Percentiles rank a stretch among this genome's conserved stretches.
These are phyloP conservation scores for Francoa sonchifolia DNA, from an alignment of 441 rosid species.

Conservation along the genomic window DNA sequence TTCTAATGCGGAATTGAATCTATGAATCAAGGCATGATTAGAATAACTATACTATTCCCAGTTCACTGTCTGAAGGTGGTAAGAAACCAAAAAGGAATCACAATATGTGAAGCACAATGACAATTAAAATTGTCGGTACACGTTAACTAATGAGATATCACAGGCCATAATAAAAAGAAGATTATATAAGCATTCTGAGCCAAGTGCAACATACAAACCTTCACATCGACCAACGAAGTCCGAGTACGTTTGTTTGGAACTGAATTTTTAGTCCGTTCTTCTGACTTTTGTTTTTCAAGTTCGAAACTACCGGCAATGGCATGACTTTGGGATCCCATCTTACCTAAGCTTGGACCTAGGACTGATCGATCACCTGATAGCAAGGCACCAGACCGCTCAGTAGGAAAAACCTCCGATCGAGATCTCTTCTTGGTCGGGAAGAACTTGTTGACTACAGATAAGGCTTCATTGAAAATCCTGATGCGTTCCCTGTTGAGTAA, in stretches of 20 bases:
- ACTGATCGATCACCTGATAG: constrained; percentile 51
- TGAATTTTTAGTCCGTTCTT: constrained; percentile 53
- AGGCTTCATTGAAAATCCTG: constrained; percentile 68
- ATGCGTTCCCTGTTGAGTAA: constrained; percentile 66
- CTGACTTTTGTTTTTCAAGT: constrained; percentile 60
- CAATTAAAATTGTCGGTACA: too few species aligned
- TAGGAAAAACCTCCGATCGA: constrained; percentile 55
- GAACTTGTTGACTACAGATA: constrained; percentile 68
- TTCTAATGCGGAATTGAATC: too few species aligned
- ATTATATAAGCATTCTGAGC: too few species aligned
- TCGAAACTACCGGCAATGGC: constrained; percentile 47
- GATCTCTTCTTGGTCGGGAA: constrained; percentile 83
- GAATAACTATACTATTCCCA: too few species aligned
- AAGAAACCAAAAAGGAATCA: too few species aligned
- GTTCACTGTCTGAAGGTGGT: too few species aligned
- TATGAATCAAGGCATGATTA: too few species aligned
- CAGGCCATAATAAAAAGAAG: too few species aligned
- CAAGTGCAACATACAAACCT: constrained; percentile 33
- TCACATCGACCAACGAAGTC: constrained; percentile 71
- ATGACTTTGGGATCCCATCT: constrained; percentile 71
- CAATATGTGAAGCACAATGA: too few species aligned
- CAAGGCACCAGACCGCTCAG: constrained; percentile 38
- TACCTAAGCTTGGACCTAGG: constrained; percentile 45
- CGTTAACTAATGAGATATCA: too few species aligned
- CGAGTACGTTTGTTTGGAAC: constrained; percentile 87